These are phyloP conservation scores for Cylindrotheca fusiformis DNA, from an alignment of 108 stramenopile genomes.

Conservation along the genomic window DNA sequence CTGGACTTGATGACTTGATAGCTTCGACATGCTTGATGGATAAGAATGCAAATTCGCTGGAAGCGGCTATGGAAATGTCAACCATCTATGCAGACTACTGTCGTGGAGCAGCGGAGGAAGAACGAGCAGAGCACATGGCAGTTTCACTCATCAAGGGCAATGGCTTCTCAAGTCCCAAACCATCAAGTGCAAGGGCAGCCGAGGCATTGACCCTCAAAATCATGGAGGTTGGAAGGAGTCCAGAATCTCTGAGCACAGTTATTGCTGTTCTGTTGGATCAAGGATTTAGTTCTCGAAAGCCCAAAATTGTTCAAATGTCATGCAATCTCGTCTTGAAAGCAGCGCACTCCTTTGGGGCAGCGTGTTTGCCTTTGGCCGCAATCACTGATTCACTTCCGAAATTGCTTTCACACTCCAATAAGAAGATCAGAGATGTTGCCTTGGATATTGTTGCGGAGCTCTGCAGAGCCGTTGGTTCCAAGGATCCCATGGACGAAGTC, in stretches of 20 bases:
- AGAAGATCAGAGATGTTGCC: constrained; percentile 70
- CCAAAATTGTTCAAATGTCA: constrained; percentile 68
- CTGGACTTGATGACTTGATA: constrained; percentile 46
- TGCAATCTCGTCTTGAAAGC: constrained; percentile 55
- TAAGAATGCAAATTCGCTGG: constrained; percentile 76
- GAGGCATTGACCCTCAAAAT: constrained; percentile 63
- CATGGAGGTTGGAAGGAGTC: constrained; percentile 66
- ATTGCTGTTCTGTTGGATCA: constrained; percentile 51
- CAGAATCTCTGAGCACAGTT: constrained; percentile 55
- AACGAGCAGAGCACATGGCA: constrained; percentile 44
- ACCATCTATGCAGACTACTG: constrained; percentile 58
- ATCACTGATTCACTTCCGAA: constrained; percentile 51
- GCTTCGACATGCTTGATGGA: constrained; percentile 48
- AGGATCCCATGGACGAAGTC: constrained; percentile 50
- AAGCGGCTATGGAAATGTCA: constrained; percentile 63
- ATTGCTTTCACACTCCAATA: constrained; percentile 67
- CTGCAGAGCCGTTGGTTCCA: constrained; percentile 78
- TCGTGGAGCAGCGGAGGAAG: constrained; percentile 39
- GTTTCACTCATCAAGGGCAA: constrained; percentile 56
- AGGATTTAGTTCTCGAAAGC: constrained; percentile 76
- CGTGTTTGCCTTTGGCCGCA: constrained; percentile 49
- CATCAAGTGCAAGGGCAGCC: constrained; percentile 46
- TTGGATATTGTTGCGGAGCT: constrained; percentile 77
- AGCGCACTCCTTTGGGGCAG: constrained; percentile 64
- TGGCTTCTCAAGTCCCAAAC: constrained; percentile 73